Evolutionary conservation across 73 alveolate genomes (phyloP).

Genomic region (Blepharisma japonicum): DNA sequence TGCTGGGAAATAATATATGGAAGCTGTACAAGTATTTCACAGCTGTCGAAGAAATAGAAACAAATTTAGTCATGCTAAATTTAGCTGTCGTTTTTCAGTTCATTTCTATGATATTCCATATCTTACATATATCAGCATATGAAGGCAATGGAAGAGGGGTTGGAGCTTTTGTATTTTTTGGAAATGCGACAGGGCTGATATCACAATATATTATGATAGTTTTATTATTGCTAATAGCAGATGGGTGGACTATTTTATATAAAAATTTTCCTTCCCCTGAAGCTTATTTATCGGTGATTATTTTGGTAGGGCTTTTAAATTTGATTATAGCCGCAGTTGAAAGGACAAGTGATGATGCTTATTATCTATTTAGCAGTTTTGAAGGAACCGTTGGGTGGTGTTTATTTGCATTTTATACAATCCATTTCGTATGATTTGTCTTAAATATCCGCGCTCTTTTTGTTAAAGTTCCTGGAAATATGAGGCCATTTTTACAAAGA

Average conservation of each 20-base stretch:
- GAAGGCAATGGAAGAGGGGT: conserved; percentile 26
- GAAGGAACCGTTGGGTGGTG: conserved; percentile 15
- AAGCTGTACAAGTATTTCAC: conserved; percentile 10
- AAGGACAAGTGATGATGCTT: neutral
- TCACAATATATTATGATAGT: conserved; percentile 11
- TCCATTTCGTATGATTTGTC: neutral
- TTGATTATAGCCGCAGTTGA: conserved; percentile 5
- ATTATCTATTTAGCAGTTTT: neutral
- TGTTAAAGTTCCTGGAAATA: neutral
- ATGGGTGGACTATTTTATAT: conserved; percentile 22
- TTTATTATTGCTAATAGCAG: conserved; percentile 6
- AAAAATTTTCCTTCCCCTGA: conserved; percentile 15
- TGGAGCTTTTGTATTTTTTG: conserved; percentile 26
- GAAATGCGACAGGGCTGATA: neutral
- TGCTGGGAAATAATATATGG: conserved; percentile 7
- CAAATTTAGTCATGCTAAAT: conserved; percentile 12
- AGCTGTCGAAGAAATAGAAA: conserved; percentile 2
- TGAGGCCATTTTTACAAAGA: neutral
- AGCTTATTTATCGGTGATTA: conserved; percentile 14
- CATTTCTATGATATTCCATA: conserved; percentile 23
- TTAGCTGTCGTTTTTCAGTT: conserved; percentile 12
- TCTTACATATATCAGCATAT: conserved; percentile 17
- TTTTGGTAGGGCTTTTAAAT: neutral
- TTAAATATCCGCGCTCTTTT: neutral
- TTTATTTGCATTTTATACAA: neutral